Percentiles rank a stretch among this genome's conserved stretches.
Conservation (phyloP, 169 alveolate genomes). For the Plasmodium reichenowi region DNA sequence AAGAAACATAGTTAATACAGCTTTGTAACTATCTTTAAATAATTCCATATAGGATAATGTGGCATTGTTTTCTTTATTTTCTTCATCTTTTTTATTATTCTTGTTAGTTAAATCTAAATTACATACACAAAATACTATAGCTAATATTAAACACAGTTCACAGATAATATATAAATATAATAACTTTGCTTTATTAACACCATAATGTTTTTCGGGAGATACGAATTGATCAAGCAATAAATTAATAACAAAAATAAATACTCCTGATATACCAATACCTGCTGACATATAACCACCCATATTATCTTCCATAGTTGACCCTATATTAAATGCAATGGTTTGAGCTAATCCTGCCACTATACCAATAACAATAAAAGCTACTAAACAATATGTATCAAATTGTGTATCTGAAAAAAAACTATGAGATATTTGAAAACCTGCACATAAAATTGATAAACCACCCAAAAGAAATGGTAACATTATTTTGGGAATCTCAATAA, state of each 20-base stretch:
- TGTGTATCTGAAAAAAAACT: neutral
- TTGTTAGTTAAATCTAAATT: slow-evolving; percentile 34
- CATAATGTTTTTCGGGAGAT: slow-evolving; percentile 6
- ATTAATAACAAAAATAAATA: slow-evolving; percentile 40
- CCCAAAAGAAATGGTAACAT: slow-evolving; percentile 45
- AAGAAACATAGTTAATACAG: slow-evolving; percentile 37
- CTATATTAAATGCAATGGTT: slow-evolving; percentile 66
- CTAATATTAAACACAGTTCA: slow-evolving; percentile 28
- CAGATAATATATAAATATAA: slow-evolving; percentile 25
- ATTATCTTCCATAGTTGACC: slow-evolving; percentile 50
- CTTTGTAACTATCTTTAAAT: slow-evolving; percentile 71
- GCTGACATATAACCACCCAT: slow-evolving; percentile 72
- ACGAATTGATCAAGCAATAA: slow-evolving; percentile 46
- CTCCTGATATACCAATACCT: slow-evolving; percentile 71
- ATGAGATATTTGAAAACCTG: slow-evolving; percentile 66
- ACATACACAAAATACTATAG: slow-evolving; percentile 34
- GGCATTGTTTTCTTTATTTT: slow-evolving; percentile 16
- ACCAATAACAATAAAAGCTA: slow-evolving; percentile 50
- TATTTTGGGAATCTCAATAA: slow-evolving; percentile 25
- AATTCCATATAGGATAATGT: slow-evolving; percentile 27
- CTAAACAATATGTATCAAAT: slow-evolving; percentile 40
- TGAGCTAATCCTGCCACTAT: slow-evolving; percentile 57
- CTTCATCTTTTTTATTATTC: slow-evolving; percentile 21
- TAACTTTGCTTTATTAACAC: slow-evolving; percentile 18
- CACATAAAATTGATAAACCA: slow-evolving; percentile 25